A percentile compares a stretch with the other conserved stretches of the same genome.
Evolutionary conservation across 495 filamentous ascomycete genomes (phyloP).

Genomic region (Staphylotrichum longicolle): DNA sequence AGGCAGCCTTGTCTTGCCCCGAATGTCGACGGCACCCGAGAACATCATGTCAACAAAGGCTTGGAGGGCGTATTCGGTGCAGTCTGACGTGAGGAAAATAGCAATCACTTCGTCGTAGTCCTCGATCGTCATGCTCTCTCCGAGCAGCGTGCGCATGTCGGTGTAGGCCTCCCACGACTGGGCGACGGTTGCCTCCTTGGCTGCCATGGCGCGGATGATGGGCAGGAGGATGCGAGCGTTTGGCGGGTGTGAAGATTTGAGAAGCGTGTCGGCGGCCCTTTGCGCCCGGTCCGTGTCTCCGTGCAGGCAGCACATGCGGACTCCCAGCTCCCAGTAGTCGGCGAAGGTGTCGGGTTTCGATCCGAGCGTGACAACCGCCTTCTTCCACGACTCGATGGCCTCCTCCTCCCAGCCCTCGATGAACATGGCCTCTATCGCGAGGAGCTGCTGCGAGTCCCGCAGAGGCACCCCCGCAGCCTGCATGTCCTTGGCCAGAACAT

Average conservation of each 20-base stretch:
- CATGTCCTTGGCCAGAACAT: slow-evolving; percentile 61
- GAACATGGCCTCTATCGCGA: slow-evolving; percentile 64
- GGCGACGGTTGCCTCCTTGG: slow-evolving; percentile 35
- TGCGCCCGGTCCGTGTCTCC: slow-evolving; percentile 63
- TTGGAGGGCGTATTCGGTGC: slow-evolving; percentile 62
- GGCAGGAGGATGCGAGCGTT: slow-evolving; percentile 63
- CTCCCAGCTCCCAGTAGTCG: slow-evolving; percentile 66
- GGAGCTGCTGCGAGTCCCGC: slow-evolving; percentile 55
- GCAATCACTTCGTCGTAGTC: slow-evolving; percentile 71
- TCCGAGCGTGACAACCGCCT: slow-evolving; percentile 52
- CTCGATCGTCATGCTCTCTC: slow-evolving; percentile 62
- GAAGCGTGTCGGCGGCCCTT: slow-evolving; percentile 57
- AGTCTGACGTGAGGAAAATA: slow-evolving; percentile 57
- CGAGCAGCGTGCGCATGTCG: slow-evolving; percentile 57
- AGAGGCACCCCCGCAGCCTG: slow-evolving; percentile 52
- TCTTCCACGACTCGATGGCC: slow-evolving; percentile 66
- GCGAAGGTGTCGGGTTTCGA: slow-evolving; percentile 50
- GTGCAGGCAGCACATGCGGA: slow-evolving; percentile 60
- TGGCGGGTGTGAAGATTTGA: slow-evolving; percentile 47
- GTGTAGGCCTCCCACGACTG: slow-evolving; percentile 69
- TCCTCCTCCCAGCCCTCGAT: slow-evolving; percentile 55
- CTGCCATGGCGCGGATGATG: slow-evolving; percentile 54
- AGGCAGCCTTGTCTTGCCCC: slow-evolving; percentile 51
- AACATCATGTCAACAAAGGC: slow-evolving; percentile 87
- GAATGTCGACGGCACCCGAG: slow-evolving; percentile 48